phyloP scores from a whole-genome alignment of 192 early-diverging fungal species.

The Gorgonomyces haynaldii region DNA sequence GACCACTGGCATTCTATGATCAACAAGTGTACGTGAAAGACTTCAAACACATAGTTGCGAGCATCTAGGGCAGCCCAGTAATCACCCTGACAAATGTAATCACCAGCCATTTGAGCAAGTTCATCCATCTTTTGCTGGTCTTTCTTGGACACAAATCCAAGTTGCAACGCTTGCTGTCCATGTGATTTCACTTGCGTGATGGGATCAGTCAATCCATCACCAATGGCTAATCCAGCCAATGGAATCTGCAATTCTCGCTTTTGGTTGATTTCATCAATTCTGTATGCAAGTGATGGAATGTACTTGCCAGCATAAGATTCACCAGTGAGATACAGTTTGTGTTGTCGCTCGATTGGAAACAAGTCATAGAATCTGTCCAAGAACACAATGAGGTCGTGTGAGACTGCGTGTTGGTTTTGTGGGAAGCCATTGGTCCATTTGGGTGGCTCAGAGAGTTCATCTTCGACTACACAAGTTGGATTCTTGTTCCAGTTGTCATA shows the following conservation, averaged over 20 bases:
- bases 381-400: slow-evolving; percentile 55
- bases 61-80: slow-evolving; percentile 35
- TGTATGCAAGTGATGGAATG: slow-evolving; percentile 54
- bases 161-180: slow-evolving; percentile 40
- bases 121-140: slow-evolving; percentile 10
- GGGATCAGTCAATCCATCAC: slow-evolving; percentile 58
- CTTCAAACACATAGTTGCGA: slow-evolving; percentile 49
- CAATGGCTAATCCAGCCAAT: slow-evolving; percentile 46
- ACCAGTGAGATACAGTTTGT: slow-evolving; percentile 57
- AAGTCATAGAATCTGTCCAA: slow-evolving; percentile 58
- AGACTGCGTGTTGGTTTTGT: slow-evolving; percentile 55
- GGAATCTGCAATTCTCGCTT: slow-evolving; percentile 38
- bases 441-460: slow-evolving; percentile 2
- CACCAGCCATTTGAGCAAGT: slow-evolving; percentile 23
- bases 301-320: slow-evolving; percentile 55
- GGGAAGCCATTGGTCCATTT: slow-evolving; percentile 45
- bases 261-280: slow-evolving; percentile 36
- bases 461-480: not conserved
- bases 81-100: slow-evolving; percentile 30
- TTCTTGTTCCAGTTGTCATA: not conserved
- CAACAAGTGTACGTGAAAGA: too few relatives aligned
- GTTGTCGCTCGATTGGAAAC: slow-evolving; percentile 47
- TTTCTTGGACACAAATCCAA: slow-evolving; percentile 37
- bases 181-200: slow-evolving; percentile 41
- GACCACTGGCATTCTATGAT: slow-evolving; percentile 56